Evolutionary conservation across 306 rosid species (phyloP).

Genomic region (Vachellia pachyceras): DNA sequence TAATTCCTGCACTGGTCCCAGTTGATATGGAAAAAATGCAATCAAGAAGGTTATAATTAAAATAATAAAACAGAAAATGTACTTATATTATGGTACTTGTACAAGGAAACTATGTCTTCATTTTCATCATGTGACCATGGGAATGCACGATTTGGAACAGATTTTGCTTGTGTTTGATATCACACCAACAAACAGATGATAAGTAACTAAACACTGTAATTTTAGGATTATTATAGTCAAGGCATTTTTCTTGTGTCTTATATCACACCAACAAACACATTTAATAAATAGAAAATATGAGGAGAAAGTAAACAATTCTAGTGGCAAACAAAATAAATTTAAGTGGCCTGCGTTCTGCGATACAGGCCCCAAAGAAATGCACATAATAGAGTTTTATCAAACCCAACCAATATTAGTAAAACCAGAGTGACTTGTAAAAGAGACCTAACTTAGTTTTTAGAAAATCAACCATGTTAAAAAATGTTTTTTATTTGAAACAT

Average conservation of each 20-base stretch:
- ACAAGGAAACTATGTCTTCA: constrained; percentile 5
- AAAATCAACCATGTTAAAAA: too few species aligned
- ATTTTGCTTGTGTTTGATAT: not conserved
- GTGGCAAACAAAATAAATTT: not conserved
- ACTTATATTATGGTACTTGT: constrained; percentile 11
- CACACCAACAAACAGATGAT: not conserved
- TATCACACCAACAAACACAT: not conserved
- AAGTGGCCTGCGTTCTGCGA: not conserved
- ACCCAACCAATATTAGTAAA: too few species aligned
- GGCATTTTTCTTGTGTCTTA: not conserved
- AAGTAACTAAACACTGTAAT: not conserved
- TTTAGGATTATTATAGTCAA: not conserved
- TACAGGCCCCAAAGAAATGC: not conserved
- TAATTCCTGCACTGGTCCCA: constrained; percentile 85
- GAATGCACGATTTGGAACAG: constrained; percentile 15
- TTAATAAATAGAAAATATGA: not conserved
- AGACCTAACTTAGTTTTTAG: too few species aligned
- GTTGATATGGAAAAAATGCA: constrained; percentile 13
- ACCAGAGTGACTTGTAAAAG: not conserved
- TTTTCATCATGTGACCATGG: constrained; percentile 11
- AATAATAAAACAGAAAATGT: constrained; percentile 15
- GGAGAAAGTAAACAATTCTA: not conserved
- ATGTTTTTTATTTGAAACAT: too few species aligned
- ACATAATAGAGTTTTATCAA: not conserved
- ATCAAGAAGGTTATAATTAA: constrained; percentile 25